These are phyloP conservation scores for Scopulariopsis brevicaulis DNA, from an alignment of 2,329 filamentous ascomycete genomes.

Conservation along the genomic window DNA sequence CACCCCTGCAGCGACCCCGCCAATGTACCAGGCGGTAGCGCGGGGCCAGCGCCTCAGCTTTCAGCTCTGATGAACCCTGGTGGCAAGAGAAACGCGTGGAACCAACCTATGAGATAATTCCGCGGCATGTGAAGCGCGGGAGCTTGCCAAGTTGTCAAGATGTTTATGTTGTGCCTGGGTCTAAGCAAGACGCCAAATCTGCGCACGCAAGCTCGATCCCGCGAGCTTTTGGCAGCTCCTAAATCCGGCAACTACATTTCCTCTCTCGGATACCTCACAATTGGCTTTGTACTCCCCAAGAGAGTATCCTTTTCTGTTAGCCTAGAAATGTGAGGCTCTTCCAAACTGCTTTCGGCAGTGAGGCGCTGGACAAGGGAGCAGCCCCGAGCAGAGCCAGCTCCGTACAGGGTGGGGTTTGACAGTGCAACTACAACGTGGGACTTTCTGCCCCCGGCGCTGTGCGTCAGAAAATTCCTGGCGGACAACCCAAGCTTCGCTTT, in stretches of 20 bases:
- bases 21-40: neutral
- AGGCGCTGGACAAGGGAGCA: too few species aligned
- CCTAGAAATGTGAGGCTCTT: too few species aligned
- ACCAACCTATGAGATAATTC: neutral
- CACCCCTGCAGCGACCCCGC: neutral
- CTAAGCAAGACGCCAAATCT: conserved; percentile 16
- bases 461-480: neutral
- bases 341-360: too few species aligned
- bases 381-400: too few species aligned
- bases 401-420: neutral
- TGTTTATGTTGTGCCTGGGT: conserved; percentile 37
- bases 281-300: too few species aligned
- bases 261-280: neutral
- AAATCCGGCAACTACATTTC: neutral
- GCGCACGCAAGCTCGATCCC: conserved; percentile 40
- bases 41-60: neutral
- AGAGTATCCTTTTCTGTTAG: too few species aligned
- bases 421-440: neutral
- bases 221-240: neutral
- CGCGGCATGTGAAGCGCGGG: conserved; percentile 10
- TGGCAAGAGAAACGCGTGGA: too few species aligned
- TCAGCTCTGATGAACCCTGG: too few species aligned
- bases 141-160: conserved; percentile 45
- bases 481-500: neutral
- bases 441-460: neutral